A percentile compares a stretch with the other conserved stretches of the same genome.
phyloP scores from a whole-genome alignment of 2,329 filamentous ascomycete genomes.

The Lasiodiplodia sp. region DNA sequence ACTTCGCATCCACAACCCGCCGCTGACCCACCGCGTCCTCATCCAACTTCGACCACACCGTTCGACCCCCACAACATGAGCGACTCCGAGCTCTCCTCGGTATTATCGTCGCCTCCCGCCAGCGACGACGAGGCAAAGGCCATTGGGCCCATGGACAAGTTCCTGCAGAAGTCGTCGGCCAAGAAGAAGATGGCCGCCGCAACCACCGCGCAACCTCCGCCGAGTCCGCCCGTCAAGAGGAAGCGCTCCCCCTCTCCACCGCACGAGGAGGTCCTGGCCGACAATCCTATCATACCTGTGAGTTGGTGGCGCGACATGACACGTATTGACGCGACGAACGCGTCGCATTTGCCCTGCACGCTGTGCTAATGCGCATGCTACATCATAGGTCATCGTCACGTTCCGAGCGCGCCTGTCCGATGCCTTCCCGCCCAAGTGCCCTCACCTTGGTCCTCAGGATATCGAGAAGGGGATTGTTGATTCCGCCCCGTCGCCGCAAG shows the following conservation, averaged over 20 bases:
- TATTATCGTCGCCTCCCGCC: constrained; percentile 65
- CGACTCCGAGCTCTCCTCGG: constrained; percentile 63
- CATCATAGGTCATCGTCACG: constrained; percentile 90
- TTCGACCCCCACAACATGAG: constrained; percentile 52
- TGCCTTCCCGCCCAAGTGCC: constrained; percentile 83
- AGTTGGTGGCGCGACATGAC: constrained; percentile 58
- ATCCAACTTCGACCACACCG: constrained; percentile 8
- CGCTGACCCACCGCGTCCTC: constrained; percentile 21
- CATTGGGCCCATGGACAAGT: constrained; percentile 37
- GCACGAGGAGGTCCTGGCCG: constrained; percentile 87
- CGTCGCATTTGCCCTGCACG: constrained; percentile 29
- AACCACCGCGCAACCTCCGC: constrained; percentile 50
- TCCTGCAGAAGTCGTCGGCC: constrained; percentile 37
- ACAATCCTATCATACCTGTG: constrained; percentile 92
- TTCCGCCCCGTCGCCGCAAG: constrained; percentile 78
- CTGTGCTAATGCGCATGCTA: constrained; percentile 41
- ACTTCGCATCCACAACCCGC: constrained; percentile 28
- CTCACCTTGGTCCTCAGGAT: constrained; percentile 94
- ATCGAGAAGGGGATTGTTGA: constrained; percentile 87
- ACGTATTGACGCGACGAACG: constrained; percentile 40
- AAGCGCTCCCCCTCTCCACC: constrained; percentile 88
- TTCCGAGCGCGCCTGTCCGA: constrained; percentile 94
- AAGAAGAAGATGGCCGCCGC: constrained; percentile 45
- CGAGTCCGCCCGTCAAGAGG: constrained; percentile 60
- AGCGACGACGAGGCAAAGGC: constrained; percentile 63